A percentile compares a stretch with the other conserved stretches of the same genome.
Evolutionary conservation across 2,329 filamentous ascomycete genomes (phyloP).

Genomic region (Orbilia javanica): DNA sequence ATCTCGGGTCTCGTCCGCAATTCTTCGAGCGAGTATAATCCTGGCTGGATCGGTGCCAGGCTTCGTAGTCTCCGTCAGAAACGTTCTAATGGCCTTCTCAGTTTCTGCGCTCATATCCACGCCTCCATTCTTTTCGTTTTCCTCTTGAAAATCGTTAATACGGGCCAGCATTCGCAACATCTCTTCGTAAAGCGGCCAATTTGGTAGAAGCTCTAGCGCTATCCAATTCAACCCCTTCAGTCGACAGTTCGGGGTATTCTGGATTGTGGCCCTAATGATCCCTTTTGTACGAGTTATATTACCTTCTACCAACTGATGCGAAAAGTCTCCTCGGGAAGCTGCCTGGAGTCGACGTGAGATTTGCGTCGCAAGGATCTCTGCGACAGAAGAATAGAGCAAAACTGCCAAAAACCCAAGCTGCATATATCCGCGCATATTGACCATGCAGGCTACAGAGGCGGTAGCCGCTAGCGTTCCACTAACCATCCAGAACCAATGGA

Average conservation of each 20-base stretch:
- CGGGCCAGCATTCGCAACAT: slow-evolving; percentile 23
- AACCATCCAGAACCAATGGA: slow-evolving; percentile 63
- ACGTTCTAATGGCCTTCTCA: slow-evolving; percentile 27
- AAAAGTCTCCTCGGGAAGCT: slow-evolving; percentile 14
- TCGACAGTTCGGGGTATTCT: slow-evolving; percentile 11
- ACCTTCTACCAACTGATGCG: slow-evolving; percentile 22
- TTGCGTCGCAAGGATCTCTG: slow-evolving; percentile 63
- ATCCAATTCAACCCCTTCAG: slow-evolving; percentile 41
- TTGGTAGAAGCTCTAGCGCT: slow-evolving; percentile 27
- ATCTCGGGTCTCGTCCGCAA: slow-evolving; percentile 28
- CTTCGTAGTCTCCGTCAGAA: slow-evolving; percentile 13
- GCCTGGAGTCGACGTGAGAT: slow-evolving; percentile 62
- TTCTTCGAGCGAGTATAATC: slow-evolving; percentile 18
- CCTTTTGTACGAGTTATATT: slow-evolving; percentile 36
- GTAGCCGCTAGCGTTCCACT: slow-evolving; percentile 62
- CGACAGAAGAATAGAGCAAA: slow-evolving; percentile 62
- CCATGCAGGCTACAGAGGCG: slow-evolving; percentile 64
- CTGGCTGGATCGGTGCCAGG: not conserved
- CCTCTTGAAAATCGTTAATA: slow-evolving; percentile 41
- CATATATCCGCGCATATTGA: slow-evolving; percentile 63
- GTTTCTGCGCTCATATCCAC: slow-evolving; percentile 17
- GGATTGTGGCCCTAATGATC: slow-evolving; percentile 40
- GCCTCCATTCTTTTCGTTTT: slow-evolving; percentile 3
- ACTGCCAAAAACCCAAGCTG: slow-evolving; percentile 63
- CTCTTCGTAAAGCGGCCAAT: slow-evolving; percentile 32